These are phyloP conservation scores for Tetrahymena borealis DNA, from an alignment of 73 alveolate genomes.

Conservation along the genomic window DNA sequence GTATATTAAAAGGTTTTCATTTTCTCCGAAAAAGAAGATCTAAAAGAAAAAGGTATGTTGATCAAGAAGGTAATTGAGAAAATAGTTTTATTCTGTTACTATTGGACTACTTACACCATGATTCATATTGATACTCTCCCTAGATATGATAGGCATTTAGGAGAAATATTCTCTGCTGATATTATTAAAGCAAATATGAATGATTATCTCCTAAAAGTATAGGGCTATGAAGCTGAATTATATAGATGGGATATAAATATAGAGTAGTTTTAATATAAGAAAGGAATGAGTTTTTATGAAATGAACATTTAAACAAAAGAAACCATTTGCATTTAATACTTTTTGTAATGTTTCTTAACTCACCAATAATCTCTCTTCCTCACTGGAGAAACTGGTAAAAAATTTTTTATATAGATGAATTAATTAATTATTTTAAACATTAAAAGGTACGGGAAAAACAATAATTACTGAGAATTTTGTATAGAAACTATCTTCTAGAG, in stretches of 20 bases:
- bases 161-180: constrained; percentile 40
- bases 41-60: background rate
- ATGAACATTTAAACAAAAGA: constrained; percentile 89
- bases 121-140: constrained; percentile 39
- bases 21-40: background rate
- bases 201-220: background rate
- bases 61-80: background rate
- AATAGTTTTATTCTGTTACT: background rate
- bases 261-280: constrained; percentile 51
- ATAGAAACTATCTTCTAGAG: constrained; percentile 53
- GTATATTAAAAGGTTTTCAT: background rate
- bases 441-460: constrained; percentile 73
- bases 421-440: background rate
- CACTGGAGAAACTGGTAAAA: constrained; percentile 79
- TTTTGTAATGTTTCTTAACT: constrained; percentile 69
- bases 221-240: background rate
- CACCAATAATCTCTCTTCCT: constrained; percentile 73
- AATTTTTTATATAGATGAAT: background rate
- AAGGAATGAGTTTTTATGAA: constrained; percentile 60
- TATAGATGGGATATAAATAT: constrained; percentile 50
- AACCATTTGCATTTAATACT: constrained; percentile 81
- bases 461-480: constrained; percentile 72
- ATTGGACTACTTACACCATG: background rate
- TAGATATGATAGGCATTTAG: constrained; percentile 53
- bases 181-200: background rate